Percentiles rank a stretch among this genome's conserved stretches.
phyloP scores from a whole-genome alignment of 2,329 filamentous ascomycete genomes.

The Bipolaris bicolor region DNA sequence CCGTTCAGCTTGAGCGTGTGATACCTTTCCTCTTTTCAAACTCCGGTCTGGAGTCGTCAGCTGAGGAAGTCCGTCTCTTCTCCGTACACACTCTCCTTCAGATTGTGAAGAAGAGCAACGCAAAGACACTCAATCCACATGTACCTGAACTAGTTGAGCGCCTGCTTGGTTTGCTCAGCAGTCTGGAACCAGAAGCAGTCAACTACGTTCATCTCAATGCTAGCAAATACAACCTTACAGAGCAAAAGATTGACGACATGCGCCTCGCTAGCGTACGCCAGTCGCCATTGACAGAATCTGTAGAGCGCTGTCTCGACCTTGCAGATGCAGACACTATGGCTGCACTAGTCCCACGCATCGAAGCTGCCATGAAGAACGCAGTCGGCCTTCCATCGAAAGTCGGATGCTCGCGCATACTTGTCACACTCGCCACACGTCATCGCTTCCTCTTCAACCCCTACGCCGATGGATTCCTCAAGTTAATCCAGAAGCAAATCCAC shows the following conservation, averaged over 20 bases:
- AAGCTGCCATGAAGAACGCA: conserved; percentile 80
- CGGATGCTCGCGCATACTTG: conserved; percentile 83
- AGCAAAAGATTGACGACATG: conserved; percentile 88
- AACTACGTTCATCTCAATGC: conserved; percentile 94
- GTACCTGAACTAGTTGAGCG: conserved; percentile 81
- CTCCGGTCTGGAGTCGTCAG: conserved; percentile 86
- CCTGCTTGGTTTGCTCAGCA: conserved; percentile 81
- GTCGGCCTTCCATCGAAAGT: conserved; percentile 94
- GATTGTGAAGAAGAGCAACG: conserved; percentile 83
- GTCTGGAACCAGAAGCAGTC: conserved; percentile 84
- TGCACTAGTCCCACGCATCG: conserved; percentile 72
- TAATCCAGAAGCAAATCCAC: conserved; percentile 80
- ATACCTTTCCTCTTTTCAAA: conserved; percentile 89
- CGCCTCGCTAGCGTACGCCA: conserved; percentile 80
- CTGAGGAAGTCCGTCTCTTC: conserved; percentile 85
- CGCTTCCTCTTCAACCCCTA: conserved; percentile 75
- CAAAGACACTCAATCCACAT: conserved; percentile 78
- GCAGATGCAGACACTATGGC: conserved; percentile 80
- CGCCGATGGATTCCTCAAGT: conserved; percentile 74
- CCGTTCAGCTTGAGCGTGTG: conserved; percentile 81
- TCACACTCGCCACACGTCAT: conserved; percentile 82
- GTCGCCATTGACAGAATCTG: conserved; percentile 90
- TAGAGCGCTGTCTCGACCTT: conserved; percentile 85
- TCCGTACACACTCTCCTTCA: conserved; percentile 80
- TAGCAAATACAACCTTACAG: conserved; percentile 79